phyloP scores from a whole-genome alignment of 495 filamentous ascomycete genomes.

The Talaromyces stipitatus region DNA sequence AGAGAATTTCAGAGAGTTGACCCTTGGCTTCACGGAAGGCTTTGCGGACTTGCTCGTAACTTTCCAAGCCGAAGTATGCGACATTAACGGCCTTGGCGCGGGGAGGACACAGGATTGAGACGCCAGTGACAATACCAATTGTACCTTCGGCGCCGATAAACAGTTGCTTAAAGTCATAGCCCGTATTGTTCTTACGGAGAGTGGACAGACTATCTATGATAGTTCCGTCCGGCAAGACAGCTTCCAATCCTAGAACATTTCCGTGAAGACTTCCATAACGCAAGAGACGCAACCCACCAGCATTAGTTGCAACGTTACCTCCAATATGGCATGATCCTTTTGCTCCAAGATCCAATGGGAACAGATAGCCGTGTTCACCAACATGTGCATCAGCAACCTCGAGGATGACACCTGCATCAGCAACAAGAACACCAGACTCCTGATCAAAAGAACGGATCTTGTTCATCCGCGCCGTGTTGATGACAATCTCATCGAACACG shows the following conservation, averaged over 20 bases:
- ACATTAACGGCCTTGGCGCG: conserved; percentile 80
- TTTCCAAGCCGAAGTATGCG: conserved; percentile 79
- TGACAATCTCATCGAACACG: conserved; percentile 94
- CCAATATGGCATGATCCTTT: conserved; percentile 97
- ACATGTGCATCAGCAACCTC: conserved; percentile 82
- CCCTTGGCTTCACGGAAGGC: conserved; percentile 82
- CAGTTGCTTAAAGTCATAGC: conserved; percentile 95
- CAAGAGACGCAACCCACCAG: conserved; percentile 81
- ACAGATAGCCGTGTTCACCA: conserved; percentile 71
- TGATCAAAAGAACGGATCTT: conserved; percentile 85
- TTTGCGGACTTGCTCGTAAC: conserved; percentile 74
- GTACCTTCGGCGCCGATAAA: conserved; percentile 95
- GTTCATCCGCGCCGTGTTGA: conserved; percentile 85
- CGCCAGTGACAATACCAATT: conserved; percentile 83
- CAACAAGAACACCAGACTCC: conserved; percentile 83
- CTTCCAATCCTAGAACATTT: conserved; percentile 85
- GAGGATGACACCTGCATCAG: conserved; percentile 83
- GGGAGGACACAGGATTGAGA: conserved; percentile 85
- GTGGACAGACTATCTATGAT: conserved; percentile 80
- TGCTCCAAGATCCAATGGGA: conserved; percentile 90
- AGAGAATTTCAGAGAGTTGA: conserved; percentile 88
- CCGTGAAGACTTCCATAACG: conserved; percentile 93
- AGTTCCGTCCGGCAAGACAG: conserved; percentile 85
- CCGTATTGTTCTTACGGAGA: conserved; percentile 95
- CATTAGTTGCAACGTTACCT: conserved; percentile 97